Evolutionary conservation across 1,284 basidiomycete genomes (phyloP).

Genomic region (Irpex lacteus): DNA sequence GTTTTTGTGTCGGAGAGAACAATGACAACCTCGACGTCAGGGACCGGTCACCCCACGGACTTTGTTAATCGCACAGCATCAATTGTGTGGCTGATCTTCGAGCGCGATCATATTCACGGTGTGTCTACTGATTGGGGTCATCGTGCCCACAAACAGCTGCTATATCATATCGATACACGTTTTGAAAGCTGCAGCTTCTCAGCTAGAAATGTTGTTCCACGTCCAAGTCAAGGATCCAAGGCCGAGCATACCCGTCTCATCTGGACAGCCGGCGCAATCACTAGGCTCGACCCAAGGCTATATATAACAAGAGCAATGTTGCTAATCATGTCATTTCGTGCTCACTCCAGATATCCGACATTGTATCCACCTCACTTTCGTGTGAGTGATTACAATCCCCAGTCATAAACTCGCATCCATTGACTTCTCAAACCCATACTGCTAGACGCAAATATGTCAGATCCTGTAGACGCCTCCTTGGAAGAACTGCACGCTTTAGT

Average conservation of each 20-base stretch:
- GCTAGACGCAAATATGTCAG: neutral
- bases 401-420: neutral
- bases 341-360: neutral
- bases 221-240: too few species aligned
- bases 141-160: too few species aligned
- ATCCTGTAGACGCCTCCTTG: neutral
- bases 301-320: too few species aligned
- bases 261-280: neutral
- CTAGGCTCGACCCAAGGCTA: too few species aligned
- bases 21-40: neutral
- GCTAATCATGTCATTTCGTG: too few species aligned
- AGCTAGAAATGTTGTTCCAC: too few species aligned
- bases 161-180: too few species aligned
- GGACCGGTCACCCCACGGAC: neutral
- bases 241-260: neutral
- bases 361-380: neutral
- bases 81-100: neutral
- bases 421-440: too few species aligned
- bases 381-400: neutral
- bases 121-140: too few species aligned
- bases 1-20: neutral
- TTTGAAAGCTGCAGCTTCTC: too few species aligned
- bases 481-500: conserved; percentile 7
- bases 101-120: neutral
- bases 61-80: neutral